phyloP scores from a whole-genome alignment of 169 alveolate species.

The Plasmodium blacklocki region DNA sequence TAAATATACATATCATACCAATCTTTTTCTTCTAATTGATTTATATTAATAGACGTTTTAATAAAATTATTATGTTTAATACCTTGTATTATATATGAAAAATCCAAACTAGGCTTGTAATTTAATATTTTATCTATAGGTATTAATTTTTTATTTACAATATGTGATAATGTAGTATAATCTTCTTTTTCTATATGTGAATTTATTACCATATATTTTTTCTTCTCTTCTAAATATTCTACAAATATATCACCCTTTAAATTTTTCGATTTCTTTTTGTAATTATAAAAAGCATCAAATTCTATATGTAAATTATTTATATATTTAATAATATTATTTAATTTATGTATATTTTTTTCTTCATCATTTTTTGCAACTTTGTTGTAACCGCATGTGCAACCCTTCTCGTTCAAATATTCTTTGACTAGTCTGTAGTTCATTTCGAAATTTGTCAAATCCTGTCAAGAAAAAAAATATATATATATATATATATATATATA shows the following conservation, averaged over 20 bases:
- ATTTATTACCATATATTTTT: constrained; percentile 45
- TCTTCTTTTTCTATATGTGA: constrained; percentile 67
- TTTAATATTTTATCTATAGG: constrained; percentile 43
- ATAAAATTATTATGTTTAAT: constrained; percentile 40
- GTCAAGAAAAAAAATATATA: neutral
- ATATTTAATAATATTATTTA: constrained; percentile 32
- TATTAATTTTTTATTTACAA: constrained; percentile 40
- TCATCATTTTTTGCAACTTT: constrained; percentile 5
- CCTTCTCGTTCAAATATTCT: constrained; percentile 42
- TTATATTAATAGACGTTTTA: constrained; percentile 26
- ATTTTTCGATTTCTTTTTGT: constrained; percentile 57
- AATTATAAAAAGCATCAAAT: constrained; percentile 68
- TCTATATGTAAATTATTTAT: constrained; percentile 44
- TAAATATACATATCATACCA: constrained; percentile 34
- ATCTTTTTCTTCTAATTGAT: constrained; percentile 12
- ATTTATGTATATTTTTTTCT: neutral
- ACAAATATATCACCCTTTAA: constrained; percentile 44
- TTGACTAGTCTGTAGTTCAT: constrained; percentile 21
- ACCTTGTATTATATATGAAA: constrained; percentile 44
- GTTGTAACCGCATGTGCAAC: constrained; percentile 43
- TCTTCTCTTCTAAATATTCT: constrained; percentile 43
- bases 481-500: neutral
- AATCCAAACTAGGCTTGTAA: constrained; percentile 31
- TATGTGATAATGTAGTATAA: constrained; percentile 43
- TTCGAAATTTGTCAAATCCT: constrained; percentile 63